Conservation (phyloP, 805 yeast genomes). For the Teunomyces barrocoloradensis region DNA sequence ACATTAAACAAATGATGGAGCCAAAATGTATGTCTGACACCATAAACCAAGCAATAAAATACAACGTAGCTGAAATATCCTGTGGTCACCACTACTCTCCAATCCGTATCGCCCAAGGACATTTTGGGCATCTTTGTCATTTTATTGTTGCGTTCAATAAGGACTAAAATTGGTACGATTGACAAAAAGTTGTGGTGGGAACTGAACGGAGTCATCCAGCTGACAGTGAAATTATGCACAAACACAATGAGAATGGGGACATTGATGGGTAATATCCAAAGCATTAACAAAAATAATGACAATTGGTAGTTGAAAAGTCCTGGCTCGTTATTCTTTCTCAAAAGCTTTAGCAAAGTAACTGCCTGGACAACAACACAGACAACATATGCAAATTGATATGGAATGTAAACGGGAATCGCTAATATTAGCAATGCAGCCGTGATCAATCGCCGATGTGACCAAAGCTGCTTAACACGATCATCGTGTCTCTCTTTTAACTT, state of each 20-base stretch:
- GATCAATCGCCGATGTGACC: slow-evolving; percentile 20
- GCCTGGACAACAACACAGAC: slow-evolving; percentile 59
- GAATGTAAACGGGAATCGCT: slow-evolving; percentile 59
- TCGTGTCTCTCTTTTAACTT: neutral
- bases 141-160: slow-evolving; percentile 55
- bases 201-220: slow-evolving; percentile 81
- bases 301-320: slow-evolving; percentile 55
- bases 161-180: slow-evolving; percentile 64
- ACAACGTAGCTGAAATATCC: slow-evolving; percentile 42
- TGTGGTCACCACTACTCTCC: slow-evolving; percentile 2
- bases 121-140: slow-evolving; percentile 44
- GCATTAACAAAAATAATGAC: slow-evolving; percentile 63
- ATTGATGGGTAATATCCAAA: slow-evolving; percentile 78
- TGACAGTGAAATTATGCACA: slow-evolving; percentile 70
- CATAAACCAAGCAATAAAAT: slow-evolving; percentile 65
- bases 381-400: slow-evolving; percentile 76
- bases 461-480: neutral
- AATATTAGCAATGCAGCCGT: slow-evolving; percentile 37
- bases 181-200: slow-evolving; percentile 84
- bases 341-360: slow-evolving; percentile 44
- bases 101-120: neutral
- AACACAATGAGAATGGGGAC: slow-evolving; percentile 78
- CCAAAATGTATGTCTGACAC: slow-evolving; percentile 82
- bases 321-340: slow-evolving; percentile 9
- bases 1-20: slow-evolving; percentile 73